These are phyloP conservation scores for Pythium aristosporum DNA, from an alignment of 352 stramenopile species.

Conservation along the genomic window DNA sequence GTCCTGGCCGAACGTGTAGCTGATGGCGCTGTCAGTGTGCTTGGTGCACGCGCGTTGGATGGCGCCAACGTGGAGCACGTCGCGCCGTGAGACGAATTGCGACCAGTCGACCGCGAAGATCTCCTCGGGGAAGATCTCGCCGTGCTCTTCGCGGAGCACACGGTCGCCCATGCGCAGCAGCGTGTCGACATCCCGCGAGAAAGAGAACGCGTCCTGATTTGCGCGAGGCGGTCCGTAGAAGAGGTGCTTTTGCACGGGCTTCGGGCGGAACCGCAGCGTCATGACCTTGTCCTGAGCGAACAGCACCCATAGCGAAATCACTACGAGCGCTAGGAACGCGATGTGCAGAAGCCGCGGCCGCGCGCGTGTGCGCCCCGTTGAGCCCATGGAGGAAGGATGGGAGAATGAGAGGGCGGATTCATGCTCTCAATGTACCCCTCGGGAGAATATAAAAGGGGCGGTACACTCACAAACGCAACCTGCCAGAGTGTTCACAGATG, in stretches of 20 bases:
- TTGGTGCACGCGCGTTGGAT: constrained; percentile 47
- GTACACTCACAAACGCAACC: too few relatives aligned
- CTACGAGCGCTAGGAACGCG: background rate
- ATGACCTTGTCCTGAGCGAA: background rate
- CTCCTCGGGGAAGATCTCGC: constrained; percentile 17
- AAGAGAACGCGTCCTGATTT: background rate
- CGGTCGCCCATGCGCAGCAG: constrained; percentile 13
- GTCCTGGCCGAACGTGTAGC: background rate
- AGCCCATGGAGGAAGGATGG: constrained; percentile 3
- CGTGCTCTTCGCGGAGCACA: constrained; percentile 3
- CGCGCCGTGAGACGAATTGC: constrained; percentile 9
- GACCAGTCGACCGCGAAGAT: constrained; percentile 19
- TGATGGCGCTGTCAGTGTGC: constrained; percentile 45
- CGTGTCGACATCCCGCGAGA: background rate
- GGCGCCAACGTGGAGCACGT: constrained; percentile 49
- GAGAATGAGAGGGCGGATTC: too few relatives aligned
- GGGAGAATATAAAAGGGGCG: too few relatives aligned
- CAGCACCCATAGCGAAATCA: background rate
- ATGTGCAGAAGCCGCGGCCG: background rate
- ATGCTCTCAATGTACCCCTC: too few relatives aligned
- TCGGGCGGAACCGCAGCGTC: background rate
- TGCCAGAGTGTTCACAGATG: too few relatives aligned
- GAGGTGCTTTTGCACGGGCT: constrained; percentile 3
- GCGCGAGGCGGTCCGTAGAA: background rate
- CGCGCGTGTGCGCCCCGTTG: background rate